Conservation (phyloP, 2,329 filamentous ascomycete genomes). For the Fusarium euwallaceae region DNA sequence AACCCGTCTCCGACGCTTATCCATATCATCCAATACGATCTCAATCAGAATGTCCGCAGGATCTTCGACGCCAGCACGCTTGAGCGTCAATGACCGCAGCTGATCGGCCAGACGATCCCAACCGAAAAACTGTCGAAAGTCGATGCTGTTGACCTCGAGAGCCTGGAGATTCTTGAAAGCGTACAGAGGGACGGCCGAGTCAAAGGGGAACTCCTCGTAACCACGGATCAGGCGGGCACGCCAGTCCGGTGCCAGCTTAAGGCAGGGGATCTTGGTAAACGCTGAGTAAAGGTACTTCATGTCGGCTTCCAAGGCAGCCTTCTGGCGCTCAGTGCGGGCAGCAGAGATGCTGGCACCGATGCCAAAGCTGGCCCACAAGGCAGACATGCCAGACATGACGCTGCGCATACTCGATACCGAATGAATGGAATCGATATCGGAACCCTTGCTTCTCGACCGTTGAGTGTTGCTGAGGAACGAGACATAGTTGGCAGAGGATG, state of each 20-base stretch:
- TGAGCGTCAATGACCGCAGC: slow-evolving; percentile 88
- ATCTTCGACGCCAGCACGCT: slow-evolving; percentile 89
- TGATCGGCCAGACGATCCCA: slow-evolving; percentile 97
- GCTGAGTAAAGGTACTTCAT: slow-evolving; percentile 97
- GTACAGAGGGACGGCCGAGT: slow-evolving; percentile 95
- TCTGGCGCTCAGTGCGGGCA: slow-evolving; percentile 90
- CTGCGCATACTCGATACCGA: slow-evolving; percentile 97
- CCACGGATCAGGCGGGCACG: slow-evolving; percentile 90
- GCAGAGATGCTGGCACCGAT: slow-evolving; percentile 83
- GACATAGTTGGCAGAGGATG: slow-evolving; percentile 90
- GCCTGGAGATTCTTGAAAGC: slow-evolving; percentile 97
- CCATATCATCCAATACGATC: slow-evolving; percentile 96
- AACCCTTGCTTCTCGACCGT: slow-evolving; percentile 81
- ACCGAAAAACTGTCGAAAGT: slow-evolving; percentile 96
- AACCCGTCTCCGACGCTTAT: slow-evolving; percentile 88
- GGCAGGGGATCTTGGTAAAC: slow-evolving; percentile 96
- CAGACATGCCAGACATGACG: slow-evolving; percentile 97
- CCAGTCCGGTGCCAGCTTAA: slow-evolving; percentile 92
- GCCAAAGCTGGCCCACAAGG: slow-evolving; percentile 90
- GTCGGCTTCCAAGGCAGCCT: slow-evolving; percentile 85
- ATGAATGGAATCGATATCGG: slow-evolving; percentile 91
- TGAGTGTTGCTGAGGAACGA: slow-evolving; percentile 89
- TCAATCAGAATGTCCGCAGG: slow-evolving; percentile 90
- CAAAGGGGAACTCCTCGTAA: slow-evolving; percentile 98
- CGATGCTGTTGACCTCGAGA: slow-evolving; percentile 93